Evolutionary conservation across 768 basidiomycete species (phyloP), one percentile per base, ranked within the genome.

Genomic region (Termitomyces sp.): DNA sequence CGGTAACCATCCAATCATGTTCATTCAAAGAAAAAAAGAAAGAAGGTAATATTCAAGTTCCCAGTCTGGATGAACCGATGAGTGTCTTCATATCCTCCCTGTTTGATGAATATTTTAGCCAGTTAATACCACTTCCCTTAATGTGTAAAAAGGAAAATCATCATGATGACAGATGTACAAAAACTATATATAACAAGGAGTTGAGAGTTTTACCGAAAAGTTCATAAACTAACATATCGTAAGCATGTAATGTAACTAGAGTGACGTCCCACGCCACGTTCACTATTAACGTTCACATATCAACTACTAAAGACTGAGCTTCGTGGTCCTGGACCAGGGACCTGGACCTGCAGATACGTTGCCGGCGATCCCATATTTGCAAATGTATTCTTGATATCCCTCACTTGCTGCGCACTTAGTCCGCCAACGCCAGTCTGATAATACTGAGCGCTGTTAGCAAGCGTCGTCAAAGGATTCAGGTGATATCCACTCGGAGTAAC

Each of bases 361-460:
- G 59, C 37, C 30, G 54, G 31, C 77, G 77, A 55, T 75, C 65
- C 44, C 69, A 76, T 67, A 55, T 68, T 76, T 4, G 79, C 80
- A 58, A 86, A 81, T 4, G 80, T 82, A 9, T 80, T 71, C 70
- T 87, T 86, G 44, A 87, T 65, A 56, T 74, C 78, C 67, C 86
- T 84, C 68, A 87, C 73, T 64, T 87, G 85, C 60, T 88, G 87
- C 20, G 73, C 59, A 36, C 76, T 82, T 48, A 88, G 67, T 2
- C 74, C 73, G 46, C 73, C 75, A 4, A 72, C 71, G 48, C 74
- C 76, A 53, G 42, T 18, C 72, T 66, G 58, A 67, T 67, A 60
- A 66, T 52, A 64, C 34, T 70, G 63, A 50, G 66, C 74, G 7
- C 73, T 72, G 39, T 77, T 81, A 24, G 77, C 65, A 15, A 75